These are phyloP conservation scores for Trichophyton verrucosum DNA, from an alignment of 2,329 filamentous ascomycete species.

Conservation along the genomic window DNA sequence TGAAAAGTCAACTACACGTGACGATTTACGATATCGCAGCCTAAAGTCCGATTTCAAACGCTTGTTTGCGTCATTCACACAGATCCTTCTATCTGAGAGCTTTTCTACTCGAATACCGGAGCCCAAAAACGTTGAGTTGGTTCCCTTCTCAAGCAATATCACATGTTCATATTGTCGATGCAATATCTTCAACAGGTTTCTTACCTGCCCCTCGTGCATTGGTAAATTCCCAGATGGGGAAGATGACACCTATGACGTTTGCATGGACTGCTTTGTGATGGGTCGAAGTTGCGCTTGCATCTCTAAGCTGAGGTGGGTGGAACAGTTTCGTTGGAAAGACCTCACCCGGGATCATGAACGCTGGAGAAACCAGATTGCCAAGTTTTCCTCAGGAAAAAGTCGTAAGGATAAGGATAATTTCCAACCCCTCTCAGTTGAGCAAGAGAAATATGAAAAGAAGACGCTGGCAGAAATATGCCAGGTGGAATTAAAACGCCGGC, in stretches of 20 bases:
- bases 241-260: slow-evolving; percentile 84
- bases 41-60: slow-evolving; percentile 72
- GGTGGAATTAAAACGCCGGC: slow-evolving; percentile 65
- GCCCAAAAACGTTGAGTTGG: slow-evolving; percentile 58
- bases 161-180: slow-evolving; percentile 92
- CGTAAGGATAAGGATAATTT: slow-evolving; percentile 43
- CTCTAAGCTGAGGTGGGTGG: slow-evolving; percentile 75
- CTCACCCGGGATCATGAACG: slow-evolving; percentile 64
- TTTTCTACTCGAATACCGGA: slow-evolving; percentile 53
- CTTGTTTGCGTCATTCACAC: slow-evolving; percentile 65
- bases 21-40: slow-evolving; percentile 48
- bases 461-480: slow-evolving; percentile 88
- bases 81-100: slow-evolving; percentile 73
- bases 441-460: slow-evolving; percentile 56
- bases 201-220: slow-evolving; percentile 80
- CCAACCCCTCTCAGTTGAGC: slow-evolving; percentile 50
- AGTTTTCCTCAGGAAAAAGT: slow-evolving; percentile 54
- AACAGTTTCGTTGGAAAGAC: slow-evolving; percentile 80
- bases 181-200: slow-evolving; percentile 94
- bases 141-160: slow-evolving; percentile 79
- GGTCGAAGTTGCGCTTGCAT: slow-evolving; percentile 84
- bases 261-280: slow-evolving; percentile 98
- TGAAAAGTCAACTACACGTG: slow-evolving; percentile 45
- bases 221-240: slow-evolving; percentile 54
- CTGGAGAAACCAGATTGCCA: slow-evolving; percentile 69